phyloP scores from a whole-genome alignment of 1,284 basidiomycete species.

The Moesziomyces globuligerus region DNA sequence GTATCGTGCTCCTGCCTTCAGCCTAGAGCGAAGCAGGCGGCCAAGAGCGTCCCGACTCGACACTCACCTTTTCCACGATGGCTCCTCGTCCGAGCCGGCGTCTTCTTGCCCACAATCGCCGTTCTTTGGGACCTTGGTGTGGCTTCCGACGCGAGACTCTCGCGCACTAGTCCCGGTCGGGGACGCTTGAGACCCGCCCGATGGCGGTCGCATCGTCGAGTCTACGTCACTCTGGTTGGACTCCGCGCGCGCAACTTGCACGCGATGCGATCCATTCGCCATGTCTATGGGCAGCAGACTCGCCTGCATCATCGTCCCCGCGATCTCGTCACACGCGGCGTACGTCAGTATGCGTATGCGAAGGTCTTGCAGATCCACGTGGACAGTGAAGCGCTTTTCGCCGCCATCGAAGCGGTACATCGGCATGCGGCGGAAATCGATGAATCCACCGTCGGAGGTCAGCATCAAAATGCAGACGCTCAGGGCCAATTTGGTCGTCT shows the following conservation, averaged over 20 bases:
- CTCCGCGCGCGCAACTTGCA: conserved; percentile 19
- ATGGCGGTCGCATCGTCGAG: neutral
- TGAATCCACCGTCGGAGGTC: conserved; percentile 26
- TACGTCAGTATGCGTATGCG: conserved; percentile 54
- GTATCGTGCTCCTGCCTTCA: neutral
- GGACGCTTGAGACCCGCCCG: neutral
- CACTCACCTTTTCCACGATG: conserved; percentile 35
- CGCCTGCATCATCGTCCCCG: conserved; percentile 34
- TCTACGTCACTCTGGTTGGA: conserved; percentile 2
- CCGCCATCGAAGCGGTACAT: conserved; percentile 35
- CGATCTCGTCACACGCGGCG: conserved; percentile 46
- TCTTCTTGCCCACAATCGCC: neutral
- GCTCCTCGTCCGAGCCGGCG: conserved; percentile 9
- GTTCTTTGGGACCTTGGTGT: neutral
- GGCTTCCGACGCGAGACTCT: neutral
- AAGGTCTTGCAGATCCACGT: conserved; percentile 55
- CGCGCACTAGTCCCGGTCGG: neutral
- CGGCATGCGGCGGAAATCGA: conserved; percentile 53
- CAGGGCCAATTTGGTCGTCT: conserved; percentile 39
- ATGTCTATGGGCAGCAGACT: conserved; percentile 39
- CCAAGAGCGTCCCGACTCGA: neutral
- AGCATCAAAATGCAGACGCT: conserved; percentile 36
- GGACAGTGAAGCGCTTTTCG: conserved; percentile 48
- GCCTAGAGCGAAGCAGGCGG: neutral
- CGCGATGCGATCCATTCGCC: conserved; percentile 24